Conservation (phyloP, 805 yeast species). For the Candida pini region DNA sequence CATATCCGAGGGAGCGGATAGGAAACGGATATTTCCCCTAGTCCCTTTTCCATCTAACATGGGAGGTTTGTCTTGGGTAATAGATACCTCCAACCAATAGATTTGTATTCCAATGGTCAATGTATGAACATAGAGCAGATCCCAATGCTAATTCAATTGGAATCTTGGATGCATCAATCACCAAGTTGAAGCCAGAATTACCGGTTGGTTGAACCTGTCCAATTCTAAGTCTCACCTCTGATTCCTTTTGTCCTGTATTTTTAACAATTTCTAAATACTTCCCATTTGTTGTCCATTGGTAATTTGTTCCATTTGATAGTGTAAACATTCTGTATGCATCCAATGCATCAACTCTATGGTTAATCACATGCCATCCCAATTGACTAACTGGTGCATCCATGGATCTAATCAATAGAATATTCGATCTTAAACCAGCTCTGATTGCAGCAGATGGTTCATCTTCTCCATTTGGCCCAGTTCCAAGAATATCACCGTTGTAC, state of each 20-base stretch:
- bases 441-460: constrained; percentile 55
- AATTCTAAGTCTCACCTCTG: constrained; percentile 60
- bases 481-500: constrained; percentile 37
- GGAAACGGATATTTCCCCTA: too few species aligned
- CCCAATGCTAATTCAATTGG: constrained; percentile 54
- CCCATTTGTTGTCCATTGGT: constrained; percentile 62
- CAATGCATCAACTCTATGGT: constrained; percentile 55
- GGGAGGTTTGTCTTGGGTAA: constrained; percentile 43
- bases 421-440: constrained; percentile 57
- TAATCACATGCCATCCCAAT: constrained; percentile 59
- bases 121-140: constrained; percentile 53
- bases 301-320: constrained; percentile 52
- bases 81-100: constrained; percentile 62
- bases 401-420: constrained; percentile 49
- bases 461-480: constrained; percentile 41
- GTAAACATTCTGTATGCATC: constrained; percentile 58
- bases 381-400: constrained; percentile 46
- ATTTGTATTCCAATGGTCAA: constrained; percentile 65
- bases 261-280: constrained; percentile 51
- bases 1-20: too few species aligned
- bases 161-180: constrained; percentile 48
- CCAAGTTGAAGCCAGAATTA: constrained; percentile 46
- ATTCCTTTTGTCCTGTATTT: constrained; percentile 58
- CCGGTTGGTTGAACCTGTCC: constrained; percentile 54
- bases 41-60: constrained; percentile 54